These are phyloP conservation scores for Phytophthora brassicae DNA, from an alignment of 352 stramenopile genomes.

Conservation along the genomic window DNA sequence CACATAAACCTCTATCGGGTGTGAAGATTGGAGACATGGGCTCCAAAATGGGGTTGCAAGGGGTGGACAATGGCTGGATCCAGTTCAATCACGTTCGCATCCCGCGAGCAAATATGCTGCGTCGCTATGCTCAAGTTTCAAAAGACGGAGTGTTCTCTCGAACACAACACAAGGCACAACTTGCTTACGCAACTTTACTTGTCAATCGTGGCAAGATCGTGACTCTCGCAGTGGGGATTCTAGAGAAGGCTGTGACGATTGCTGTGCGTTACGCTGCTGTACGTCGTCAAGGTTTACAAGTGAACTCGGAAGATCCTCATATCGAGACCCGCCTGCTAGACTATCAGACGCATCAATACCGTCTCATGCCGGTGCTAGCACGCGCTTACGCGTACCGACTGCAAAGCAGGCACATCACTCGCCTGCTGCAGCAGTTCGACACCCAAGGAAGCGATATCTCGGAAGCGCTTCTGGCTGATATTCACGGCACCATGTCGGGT, in stretches of 20 bases:
- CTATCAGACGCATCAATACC: conserved; percentile 95
- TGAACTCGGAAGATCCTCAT: conserved; percentile 50
- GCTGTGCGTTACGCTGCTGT: conserved; percentile 92
- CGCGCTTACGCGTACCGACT: conserved; percentile 93
- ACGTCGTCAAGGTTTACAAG: conserved; percentile 83
- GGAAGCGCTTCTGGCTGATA: conserved; percentile 80
- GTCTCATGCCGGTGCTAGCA: conserved; percentile 91
- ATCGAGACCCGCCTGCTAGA: conserved; percentile 91
- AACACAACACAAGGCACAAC: conserved; percentile 58
- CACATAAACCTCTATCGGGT: conserved; percentile 48
- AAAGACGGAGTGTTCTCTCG: conserved; percentile 61
- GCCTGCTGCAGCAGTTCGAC: conserved; percentile 86
- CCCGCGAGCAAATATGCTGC: conserved; percentile 76
- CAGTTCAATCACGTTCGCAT: conserved; percentile 78
- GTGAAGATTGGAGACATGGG: conserved; percentile 71
- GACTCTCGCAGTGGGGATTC: conserved; percentile 63
- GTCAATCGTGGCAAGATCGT: conserved; percentile 78
- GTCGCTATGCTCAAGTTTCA: conserved; percentile 67
- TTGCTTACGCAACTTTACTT: conserved; percentile 78
- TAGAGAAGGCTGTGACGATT: conserved; percentile 93
- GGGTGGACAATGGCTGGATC: conserved; percentile 80
- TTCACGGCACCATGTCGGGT: conserved; percentile 93
- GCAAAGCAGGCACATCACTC: conserved; percentile 84
- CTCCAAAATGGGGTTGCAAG: conserved; percentile 71
- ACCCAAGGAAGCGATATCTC: conserved; percentile 66